These are phyloP conservation scores for Thelonectria olida DNA, from an alignment of 2,329 filamentous ascomycete genomes.

Conservation along the genomic window DNA sequence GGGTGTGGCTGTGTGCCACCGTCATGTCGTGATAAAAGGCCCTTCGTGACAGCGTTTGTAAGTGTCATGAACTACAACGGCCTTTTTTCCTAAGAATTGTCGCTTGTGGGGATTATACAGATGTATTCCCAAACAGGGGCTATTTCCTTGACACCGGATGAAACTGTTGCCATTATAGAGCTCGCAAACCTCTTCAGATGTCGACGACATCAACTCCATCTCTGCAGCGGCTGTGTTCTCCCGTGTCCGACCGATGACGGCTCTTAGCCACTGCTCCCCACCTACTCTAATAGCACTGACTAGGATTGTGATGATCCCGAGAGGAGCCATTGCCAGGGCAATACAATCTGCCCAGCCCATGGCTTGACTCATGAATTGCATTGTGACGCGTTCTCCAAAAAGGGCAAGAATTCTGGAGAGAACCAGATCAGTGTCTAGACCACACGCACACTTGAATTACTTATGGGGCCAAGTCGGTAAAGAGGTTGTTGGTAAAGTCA, in stretches of 20 bases:
- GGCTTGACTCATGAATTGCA: background rate
- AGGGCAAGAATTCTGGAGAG: background rate
- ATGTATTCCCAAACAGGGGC: background rate
- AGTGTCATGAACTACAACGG: too few relatives aligned
- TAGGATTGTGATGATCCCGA: background rate
- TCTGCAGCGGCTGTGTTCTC: background rate
- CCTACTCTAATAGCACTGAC: constrained; percentile 5
- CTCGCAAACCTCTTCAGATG: background rate
- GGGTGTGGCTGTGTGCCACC: too few relatives aligned
- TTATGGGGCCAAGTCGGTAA: background rate
- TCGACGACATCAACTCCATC: background rate
- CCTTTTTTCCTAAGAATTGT: background rate
- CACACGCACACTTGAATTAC: too few relatives aligned
- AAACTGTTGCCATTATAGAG: background rate
- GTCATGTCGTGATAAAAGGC: too few relatives aligned
- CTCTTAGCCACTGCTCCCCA: background rate
- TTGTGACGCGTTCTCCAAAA: background rate
- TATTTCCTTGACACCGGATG: background rate
- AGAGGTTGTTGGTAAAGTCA: constrained; percentile 2
- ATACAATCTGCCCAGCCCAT: background rate
- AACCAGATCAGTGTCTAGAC: too few relatives aligned
- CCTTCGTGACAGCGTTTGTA: too few relatives aligned
- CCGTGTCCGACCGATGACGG: background rate
- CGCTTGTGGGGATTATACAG: constrained; percentile 15
- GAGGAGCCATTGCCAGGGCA: background rate